Conservation (phyloP, 1,284 basidiomycete species). For the Xanthoconium separans region DNA sequence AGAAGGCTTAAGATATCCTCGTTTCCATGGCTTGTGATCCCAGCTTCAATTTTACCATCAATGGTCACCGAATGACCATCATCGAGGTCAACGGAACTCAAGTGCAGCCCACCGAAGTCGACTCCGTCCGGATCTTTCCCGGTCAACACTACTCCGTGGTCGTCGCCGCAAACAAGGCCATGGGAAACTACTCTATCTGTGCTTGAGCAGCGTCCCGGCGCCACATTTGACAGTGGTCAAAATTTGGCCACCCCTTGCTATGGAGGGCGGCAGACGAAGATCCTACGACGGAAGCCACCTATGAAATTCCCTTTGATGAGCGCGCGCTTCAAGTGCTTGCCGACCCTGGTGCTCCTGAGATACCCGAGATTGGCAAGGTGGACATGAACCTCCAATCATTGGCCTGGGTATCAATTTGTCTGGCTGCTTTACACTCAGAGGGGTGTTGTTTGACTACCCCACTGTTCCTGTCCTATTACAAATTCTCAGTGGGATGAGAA, state of each 20-base stretch:
- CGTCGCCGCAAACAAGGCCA: constrained; percentile 29
- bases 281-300: no score
- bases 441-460: constrained; percentile 22
- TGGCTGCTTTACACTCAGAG: constrained; percentile 5
- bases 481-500: constrained; percentile 28
- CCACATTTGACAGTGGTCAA: constrained; percentile 34
- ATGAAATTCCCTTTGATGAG: no score
- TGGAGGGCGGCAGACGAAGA: no score
- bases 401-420: constrained; percentile 1
- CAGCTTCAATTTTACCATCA: constrained; percentile 39
- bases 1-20: constrained; percentile 28
- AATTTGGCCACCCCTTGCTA: no score
- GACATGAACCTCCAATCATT: constrained; percentile 25
- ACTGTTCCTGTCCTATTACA: no score
- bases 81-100: constrained; percentile 50
- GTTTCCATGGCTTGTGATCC: constrained; percentile 36
- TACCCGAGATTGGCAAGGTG: constrained; percentile 26
- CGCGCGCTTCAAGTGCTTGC: constrained; percentile 33
- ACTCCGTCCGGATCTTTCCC: constrained; percentile 38
- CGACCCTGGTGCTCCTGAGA: constrained; percentile 31
- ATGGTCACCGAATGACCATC: no score
- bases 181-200: constrained; percentile 47
- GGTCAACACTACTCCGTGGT: constrained; percentile 41
- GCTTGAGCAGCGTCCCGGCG: constrained; percentile 10
- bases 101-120: constrained; percentile 39